Conservation (phyloP, 140 eudicot species). For the Senecio squalidus region DNA sequence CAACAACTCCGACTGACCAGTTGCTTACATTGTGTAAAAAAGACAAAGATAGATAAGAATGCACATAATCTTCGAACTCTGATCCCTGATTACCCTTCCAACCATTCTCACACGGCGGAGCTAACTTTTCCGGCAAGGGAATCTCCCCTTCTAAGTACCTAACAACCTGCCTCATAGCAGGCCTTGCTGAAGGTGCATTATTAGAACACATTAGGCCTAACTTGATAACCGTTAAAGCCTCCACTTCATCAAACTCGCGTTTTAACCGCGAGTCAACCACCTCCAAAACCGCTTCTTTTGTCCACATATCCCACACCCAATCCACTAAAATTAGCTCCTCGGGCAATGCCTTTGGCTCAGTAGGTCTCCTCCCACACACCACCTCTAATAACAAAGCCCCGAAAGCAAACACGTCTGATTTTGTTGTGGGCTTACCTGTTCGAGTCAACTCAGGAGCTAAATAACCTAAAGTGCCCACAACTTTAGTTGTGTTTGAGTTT, state of each 20-base stretch:
- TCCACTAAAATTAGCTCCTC: conserved; percentile 61
- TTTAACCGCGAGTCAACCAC: conserved; percentile 47
- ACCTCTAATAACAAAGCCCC: conserved; percentile 61
- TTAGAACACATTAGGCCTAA: conserved; percentile 53
- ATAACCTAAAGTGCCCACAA: conserved; percentile 63
- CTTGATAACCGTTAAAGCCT: conserved; percentile 42
- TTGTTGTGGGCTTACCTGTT: conserved; percentile 59
- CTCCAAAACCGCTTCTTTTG: conserved; percentile 35
- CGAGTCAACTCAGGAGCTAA: conserved; percentile 69
- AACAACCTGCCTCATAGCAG: conserved; percentile 48
- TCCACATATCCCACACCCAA: conserved; percentile 70
- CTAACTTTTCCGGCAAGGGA: conserved; percentile 36
- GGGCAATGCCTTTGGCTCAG: conserved; percentile 52
- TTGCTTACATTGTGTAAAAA: conserved; percentile 47
- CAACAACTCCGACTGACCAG: conserved; percentile 38
- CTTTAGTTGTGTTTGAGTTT: conserved; percentile 49
- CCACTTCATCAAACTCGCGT: conserved; percentile 36
- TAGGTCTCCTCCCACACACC: conserved; percentile 61
- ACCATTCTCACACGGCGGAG: conserved; percentile 27
- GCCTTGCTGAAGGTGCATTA: conserved; percentile 32
- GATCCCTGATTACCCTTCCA: conserved; percentile 26
- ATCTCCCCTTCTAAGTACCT: conserved; percentile 58
- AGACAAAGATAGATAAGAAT: conserved; percentile 65
- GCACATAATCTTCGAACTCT: conserved; percentile 59
- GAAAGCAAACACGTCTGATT: conserved; percentile 60